Conservation (phyloP, 176 grass and related monocot species). For the Luzula sylvatica region DNA sequence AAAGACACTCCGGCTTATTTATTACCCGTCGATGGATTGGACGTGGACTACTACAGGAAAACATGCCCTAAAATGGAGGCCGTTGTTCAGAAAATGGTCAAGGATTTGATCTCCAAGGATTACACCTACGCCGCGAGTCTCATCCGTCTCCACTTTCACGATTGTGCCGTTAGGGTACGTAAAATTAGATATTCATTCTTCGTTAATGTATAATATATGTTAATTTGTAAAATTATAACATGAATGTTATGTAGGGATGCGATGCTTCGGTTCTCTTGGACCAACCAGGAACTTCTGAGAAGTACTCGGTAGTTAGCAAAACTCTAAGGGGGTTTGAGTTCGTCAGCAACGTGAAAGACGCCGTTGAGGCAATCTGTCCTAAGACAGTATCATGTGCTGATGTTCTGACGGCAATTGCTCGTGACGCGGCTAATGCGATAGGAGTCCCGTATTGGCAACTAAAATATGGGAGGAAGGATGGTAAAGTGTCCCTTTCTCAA, state of each 20-base stretch:
- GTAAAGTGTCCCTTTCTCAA: constrained; percentile 19
- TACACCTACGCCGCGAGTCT: constrained; percentile 28
- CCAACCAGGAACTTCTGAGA: constrained; percentile 42
- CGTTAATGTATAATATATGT: neutral
- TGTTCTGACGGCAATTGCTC: constrained; percentile 51
- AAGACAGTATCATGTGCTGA: constrained; percentile 68
- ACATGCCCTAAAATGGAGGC: constrained; percentile 29
- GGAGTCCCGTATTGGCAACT: constrained; percentile 12
- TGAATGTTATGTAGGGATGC: constrained; percentile 38
- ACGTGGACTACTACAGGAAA: constrained; percentile 30
- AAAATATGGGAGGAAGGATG: constrained; percentile 58
- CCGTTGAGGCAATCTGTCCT: constrained; percentile 52
- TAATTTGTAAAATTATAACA: neutral
- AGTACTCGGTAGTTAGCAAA: constrained; percentile 37
- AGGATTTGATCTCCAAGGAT: constrained; percentile 26
- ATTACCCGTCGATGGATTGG: constrained; percentile 10
- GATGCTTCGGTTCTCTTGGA: constrained; percentile 71
- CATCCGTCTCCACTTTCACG: constrained; percentile 38
- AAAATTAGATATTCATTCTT: neutral
- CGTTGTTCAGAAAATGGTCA: constrained; percentile 32
- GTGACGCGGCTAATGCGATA: constrained; percentile 34
- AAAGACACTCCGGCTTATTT: constrained; percentile 11
- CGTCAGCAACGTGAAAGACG: constrained; percentile 58
- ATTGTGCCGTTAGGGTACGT: constrained; percentile 31
- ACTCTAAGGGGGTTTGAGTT: constrained; percentile 62